Base-by-base conservation (phyloP, 2,329 filamentous ascomycete genomes). In the Leptographium galeiforme region DNA sequence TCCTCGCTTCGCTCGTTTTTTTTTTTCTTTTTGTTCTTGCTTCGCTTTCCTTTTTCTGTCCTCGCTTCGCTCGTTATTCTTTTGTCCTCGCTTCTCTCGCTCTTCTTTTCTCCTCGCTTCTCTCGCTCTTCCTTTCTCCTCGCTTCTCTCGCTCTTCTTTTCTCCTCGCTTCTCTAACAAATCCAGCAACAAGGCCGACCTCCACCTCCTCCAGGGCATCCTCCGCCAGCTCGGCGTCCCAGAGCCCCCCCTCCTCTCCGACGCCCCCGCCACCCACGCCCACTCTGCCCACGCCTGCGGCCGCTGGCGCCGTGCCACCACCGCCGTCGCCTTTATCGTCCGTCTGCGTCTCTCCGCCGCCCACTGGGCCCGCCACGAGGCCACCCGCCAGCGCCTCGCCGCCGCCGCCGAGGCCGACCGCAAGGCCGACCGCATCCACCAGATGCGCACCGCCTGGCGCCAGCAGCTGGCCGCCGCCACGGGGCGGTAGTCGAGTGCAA, bases 141-240 rank as follows among this genome's bases (percentile, higher is more conserved):
- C 34, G 2, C 34, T 36, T 36, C 8, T 8, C 34, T 36, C 46
- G 19, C 48, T 53, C 49, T 54, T 36, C 34, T 4, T 8, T 13
- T 36, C 12, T 36, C 12, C 34, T 8, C 8, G 8, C 12, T 13
- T 36, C 34, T 36, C 14, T n/a, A 40, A 14, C 14, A 14, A 14
- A 14, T 16, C 60, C 67, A 97, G 93, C 72, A 98, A 97, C 72
- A 85, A 91, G 67, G 86, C 88, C 56, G 89, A 97, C 66, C 82
- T 97, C 55, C 81, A 83, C 51, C 85, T 96, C 64, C 82, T 97
- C 58, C 80, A 85, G 61, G 79, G 86, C 61, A 95, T 96, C 74
- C 88, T 87, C 57, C 80, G 87, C 53, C 64, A 72, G 34, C 65
- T 74, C 33, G 71, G 71, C 51, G 63, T 71, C 56, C 63, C 65